Percentiles rank a stretch among this genome's conserved stretches.
These are phyloP conservation scores for Andalucia godoyi DNA, from an alignment of 78 protist species.

Conservation along the genomic window DNA sequence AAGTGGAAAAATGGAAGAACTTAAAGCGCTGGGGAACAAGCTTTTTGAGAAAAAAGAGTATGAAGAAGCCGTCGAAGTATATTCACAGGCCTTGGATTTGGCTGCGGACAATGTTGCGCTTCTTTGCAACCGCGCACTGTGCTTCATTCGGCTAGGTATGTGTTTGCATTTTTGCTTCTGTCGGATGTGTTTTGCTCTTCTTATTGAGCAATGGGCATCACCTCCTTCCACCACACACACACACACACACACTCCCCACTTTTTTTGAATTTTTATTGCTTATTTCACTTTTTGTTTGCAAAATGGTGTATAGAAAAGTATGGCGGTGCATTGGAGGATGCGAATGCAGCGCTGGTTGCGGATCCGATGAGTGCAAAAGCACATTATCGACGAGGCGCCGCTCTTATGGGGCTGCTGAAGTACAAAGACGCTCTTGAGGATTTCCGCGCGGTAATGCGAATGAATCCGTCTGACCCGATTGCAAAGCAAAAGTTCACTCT, in stretches of 20 bases:
- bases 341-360: neutral
- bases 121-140: slow-evolving; percentile 10
- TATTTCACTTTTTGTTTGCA: too few relatives aligned
- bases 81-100: slow-evolving; percentile 38
- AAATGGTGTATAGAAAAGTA: neutral
- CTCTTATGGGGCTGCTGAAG: slow-evolving; percentile 62
- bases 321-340: slow-evolving; percentile 26
- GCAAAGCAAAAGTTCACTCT: slow-evolving; percentile 46
- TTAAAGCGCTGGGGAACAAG: slow-evolving; percentile 9
- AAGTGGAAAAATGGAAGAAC: neutral
- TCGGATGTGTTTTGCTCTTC: too few relatives aligned
- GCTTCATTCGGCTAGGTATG: slow-evolving; percentile 44
- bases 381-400: slow-evolving; percentile 71
- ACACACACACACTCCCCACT: neutral
- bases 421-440: slow-evolving; percentile 60
- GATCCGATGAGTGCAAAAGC: slow-evolving; percentile 28
- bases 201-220: neutral
- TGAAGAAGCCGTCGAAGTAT: slow-evolving; percentile 10
- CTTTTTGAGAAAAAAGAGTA: neutral
- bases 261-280: neutral
- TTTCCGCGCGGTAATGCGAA: slow-evolving; percentile 18
- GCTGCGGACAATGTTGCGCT: slow-evolving; percentile 31
- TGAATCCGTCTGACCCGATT: slow-evolving; percentile 21
- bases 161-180: too few relatives aligned
- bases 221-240: neutral